These are phyloP conservation scores for Durotheca rogersii DNA, from an alignment of 495 filamentous ascomycete genomes.

Conservation along the genomic window DNA sequence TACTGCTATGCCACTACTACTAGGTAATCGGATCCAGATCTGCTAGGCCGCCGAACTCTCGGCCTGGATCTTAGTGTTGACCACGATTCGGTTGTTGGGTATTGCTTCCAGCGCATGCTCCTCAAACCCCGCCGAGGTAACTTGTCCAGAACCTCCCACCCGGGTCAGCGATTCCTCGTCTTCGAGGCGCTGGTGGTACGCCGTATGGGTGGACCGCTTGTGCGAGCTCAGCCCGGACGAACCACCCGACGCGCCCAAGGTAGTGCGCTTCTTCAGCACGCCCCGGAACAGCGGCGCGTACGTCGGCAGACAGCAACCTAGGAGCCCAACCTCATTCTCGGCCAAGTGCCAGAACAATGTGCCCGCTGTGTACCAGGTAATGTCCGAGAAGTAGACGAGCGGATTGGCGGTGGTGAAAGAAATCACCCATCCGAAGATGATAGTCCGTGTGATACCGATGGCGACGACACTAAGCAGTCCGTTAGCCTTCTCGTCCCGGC, in stretches of 20 bases:
- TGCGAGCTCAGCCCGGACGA: neutral
- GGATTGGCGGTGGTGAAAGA: neutral
- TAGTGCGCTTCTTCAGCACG: neutral
- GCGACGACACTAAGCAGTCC: conserved; percentile 4
- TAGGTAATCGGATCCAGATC: too few relatives aligned
- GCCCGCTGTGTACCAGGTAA: conserved; percentile 4
- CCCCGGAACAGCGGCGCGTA: conserved; percentile 10
- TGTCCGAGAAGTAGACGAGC: neutral
- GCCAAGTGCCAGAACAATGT: conserved; percentile 18
- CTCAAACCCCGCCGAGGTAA: too few relatives aligned
- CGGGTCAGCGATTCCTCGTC: neutral
- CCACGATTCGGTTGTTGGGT: too few relatives aligned
- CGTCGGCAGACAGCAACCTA: conserved; percentile 4
- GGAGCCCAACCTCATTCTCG: conserved; percentile 4
- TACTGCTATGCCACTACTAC: too few relatives aligned
- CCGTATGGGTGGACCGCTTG: neutral
- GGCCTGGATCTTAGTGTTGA: too few relatives aligned
- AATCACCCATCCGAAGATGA: conserved; percentile 12
- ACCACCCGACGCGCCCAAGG: neutral
- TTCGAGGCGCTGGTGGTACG: conserved; percentile 3
- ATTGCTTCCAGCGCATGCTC: too few relatives aligned
- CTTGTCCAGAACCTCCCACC: neutral
- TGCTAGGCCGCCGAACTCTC: too few relatives aligned
- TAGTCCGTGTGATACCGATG: conserved; percentile 8
- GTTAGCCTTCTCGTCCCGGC: too few relatives aligned